phyloP scores from a whole-genome alignment of 2,329 filamentous ascomycete genomes.

The Beauveria sp. region DNA sequence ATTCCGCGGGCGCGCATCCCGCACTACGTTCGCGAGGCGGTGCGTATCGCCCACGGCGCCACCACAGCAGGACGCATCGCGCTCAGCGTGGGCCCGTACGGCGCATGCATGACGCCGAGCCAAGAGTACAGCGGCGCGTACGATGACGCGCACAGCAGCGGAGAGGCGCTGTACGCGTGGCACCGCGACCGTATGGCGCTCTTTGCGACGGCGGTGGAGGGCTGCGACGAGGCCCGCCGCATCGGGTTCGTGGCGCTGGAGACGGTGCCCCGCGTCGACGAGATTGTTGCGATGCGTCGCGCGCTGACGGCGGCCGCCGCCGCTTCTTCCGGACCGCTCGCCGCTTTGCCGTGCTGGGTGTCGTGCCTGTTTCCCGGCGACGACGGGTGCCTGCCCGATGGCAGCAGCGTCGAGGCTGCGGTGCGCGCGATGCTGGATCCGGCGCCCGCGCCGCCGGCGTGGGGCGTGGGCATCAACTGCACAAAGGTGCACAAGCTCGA shows the following conservation, averaged over 20 bases:
- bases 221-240: no score
- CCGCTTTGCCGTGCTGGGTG: slow-evolving; percentile 48
- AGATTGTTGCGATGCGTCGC: slow-evolving; percentile 49
- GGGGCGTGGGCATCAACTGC: slow-evolving; percentile 62
- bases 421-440: slow-evolving; percentile 31
- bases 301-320: slow-evolving; percentile 25
- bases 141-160: slow-evolving; percentile 37
- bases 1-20: slow-evolving; percentile 32
- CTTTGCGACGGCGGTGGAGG: slow-evolving; percentile 29
- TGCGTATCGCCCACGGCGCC: slow-evolving; percentile 34
- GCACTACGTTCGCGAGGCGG: slow-evolving; percentile 34
- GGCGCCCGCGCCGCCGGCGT: slow-evolving; percentile 27
- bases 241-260: slow-evolving; percentile 55
- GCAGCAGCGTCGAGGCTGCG: slow-evolving; percentile 31
- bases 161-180: slow-evolving; percentile 43
- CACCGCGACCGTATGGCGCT: slow-evolving; percentile 46
- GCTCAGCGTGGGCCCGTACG: slow-evolving; percentile 58
- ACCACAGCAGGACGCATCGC: slow-evolving; percentile 34
- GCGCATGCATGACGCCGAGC: slow-evolving; percentile 57
- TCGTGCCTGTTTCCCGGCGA: slow-evolving; percentile 54
- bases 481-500: slow-evolving; percentile 58
- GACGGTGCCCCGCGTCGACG: slow-evolving; percentile 56
- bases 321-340: slow-evolving; percentile 12
- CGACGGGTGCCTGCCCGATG: slow-evolving; percentile 47
- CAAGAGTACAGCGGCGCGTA: slow-evolving; percentile 60